Percentiles rank a stretch among this genome's conserved stretches.
Conservation (phyloP, 805 yeast species). For the Brettanomyces nanus region DNA sequence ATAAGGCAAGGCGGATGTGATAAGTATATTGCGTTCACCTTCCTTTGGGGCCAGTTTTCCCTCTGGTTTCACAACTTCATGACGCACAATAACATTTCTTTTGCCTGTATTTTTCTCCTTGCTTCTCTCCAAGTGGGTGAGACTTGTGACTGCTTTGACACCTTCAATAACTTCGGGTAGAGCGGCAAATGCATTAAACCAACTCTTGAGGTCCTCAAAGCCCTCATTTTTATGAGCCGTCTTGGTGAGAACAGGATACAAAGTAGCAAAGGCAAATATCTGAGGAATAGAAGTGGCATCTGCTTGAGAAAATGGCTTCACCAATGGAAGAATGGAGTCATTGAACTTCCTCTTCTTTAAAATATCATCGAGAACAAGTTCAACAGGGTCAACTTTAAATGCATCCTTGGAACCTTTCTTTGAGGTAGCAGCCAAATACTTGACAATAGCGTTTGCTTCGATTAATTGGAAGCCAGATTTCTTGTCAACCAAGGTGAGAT, state of each 20-base stretch:
- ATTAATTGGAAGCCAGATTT: constrained; percentile 40
- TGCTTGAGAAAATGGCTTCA: constrained; percentile 12
- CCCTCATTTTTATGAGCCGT: not conserved
- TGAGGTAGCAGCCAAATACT: constrained; percentile 39
- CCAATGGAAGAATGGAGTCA: not conserved
- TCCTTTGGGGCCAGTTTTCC: constrained; percentile 55
- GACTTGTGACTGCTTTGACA: constrained; percentile 35
- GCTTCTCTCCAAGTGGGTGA: constrained; percentile 35
- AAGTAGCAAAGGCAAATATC: constrained; percentile 50
- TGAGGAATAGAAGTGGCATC: constrained; percentile 38
- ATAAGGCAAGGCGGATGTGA: constrained; percentile 95
- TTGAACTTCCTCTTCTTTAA: not conserved
- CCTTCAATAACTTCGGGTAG: constrained; percentile 36
- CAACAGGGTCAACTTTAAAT: constrained; percentile 29
- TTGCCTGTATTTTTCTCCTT: constrained; percentile 36
- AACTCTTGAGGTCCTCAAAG: constrained; percentile 15
- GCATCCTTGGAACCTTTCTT: constrained; percentile 9
- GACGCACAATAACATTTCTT: constrained; percentile 14
- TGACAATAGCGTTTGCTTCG: constrained; percentile 65
- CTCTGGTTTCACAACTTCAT: constrained; percentile 8
- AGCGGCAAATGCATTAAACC: constrained; percentile 36
- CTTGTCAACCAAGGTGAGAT: constrained; percentile 20
- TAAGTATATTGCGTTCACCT: constrained; percentile 70
- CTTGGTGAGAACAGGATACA: constrained; percentile 34
- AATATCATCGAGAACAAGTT: constrained; percentile 33